phyloP scores from a whole-genome alignment of 305 asterid genomes.

The Fraxinus nigra region DNA sequence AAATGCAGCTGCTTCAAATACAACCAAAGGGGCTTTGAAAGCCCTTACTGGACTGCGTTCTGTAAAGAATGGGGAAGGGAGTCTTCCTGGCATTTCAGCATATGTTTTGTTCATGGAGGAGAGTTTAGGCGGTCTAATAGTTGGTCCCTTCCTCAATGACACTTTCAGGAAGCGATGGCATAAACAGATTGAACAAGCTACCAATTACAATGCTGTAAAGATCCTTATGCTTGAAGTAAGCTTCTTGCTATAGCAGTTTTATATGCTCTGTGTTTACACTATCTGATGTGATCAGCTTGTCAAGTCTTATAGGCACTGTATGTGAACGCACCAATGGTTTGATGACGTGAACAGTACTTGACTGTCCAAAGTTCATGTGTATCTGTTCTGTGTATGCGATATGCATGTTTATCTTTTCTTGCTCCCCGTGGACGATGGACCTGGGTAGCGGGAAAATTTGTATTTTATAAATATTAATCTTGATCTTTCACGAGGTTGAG shows the following conservation, averaged over 20 bases:
- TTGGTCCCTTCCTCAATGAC: conserved; percentile 69
- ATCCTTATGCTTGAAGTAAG: conserved; percentile 80
- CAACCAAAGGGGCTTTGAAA: conserved; percentile 72
- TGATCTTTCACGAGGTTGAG: not conserved
- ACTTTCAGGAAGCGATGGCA: conserved; percentile 77
- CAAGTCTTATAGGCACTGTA: conserved; percentile 11
- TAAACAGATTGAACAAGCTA: conserved; percentile 65
- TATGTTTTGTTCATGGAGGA: conserved; percentile 82
- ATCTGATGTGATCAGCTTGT: conserved; percentile 9
- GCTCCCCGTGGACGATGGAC: conserved; percentile 11
- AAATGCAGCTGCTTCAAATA: conserved; percentile 90
- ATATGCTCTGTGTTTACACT: conserved; percentile 3
- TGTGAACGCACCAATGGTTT: conserved; percentile 16
- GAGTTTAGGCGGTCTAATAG: conserved; percentile 74
- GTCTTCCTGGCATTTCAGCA: conserved; percentile 60
- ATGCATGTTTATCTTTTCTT: conserved; percentile 18
- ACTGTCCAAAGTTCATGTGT: conserved; percentile 2
- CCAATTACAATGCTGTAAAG: conserved; percentile 55
- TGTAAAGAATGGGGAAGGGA: conserved; percentile 65
- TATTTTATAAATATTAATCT: not conserved
- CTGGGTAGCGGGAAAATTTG: not conserved
- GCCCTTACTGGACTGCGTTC: conserved; percentile 55
- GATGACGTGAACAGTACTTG: conserved; percentile 12
- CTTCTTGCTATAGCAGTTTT: conserved; percentile 14
- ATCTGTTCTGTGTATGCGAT: not conserved